Percentiles rank a stretch among this genome's conserved stretches.
Conservation (phyloP, 495 filamentous ascomycete genomes). For the Chlorociboria aeruginascens region DNA sequence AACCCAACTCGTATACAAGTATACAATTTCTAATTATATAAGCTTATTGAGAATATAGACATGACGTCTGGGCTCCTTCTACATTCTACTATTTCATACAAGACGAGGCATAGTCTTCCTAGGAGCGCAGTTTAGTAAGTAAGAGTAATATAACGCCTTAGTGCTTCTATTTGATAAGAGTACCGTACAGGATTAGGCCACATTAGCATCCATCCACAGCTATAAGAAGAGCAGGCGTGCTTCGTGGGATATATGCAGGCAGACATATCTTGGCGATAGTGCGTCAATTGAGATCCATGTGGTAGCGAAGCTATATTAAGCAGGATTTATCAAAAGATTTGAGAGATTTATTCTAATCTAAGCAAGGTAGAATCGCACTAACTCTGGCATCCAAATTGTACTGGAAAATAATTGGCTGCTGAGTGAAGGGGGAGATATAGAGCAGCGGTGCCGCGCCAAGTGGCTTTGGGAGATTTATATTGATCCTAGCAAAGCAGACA, state of each 20-base stretch:
- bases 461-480: no score
- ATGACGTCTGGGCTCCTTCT: no score
- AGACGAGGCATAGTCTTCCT: background rate
- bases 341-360: no score
- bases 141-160: background rate
- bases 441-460: no score
- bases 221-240: conserved; percentile 1
- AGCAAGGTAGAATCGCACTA: no score
- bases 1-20: conserved; percentile 2
- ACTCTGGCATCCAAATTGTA: no score
- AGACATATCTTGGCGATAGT: background rate
- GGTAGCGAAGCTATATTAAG: background rate
- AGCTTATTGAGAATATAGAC: no score
- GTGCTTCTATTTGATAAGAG: background rate
- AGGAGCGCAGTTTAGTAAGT: conserved; percentile 1
- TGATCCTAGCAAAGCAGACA: no score
- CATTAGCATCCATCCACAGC: background rate
- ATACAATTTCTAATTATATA: conserved; percentile 1
- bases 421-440: no score
- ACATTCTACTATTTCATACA: no score
- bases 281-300: background rate
- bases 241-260: background rate
- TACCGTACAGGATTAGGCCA: conserved; percentile 1
- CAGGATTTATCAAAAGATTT: conserved; percentile 5
- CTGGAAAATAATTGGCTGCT: no score